Base-by-base conservation (phyloP, 2,329 filamentous ascomycete genomes). In the Penicillium sp. region DNA sequence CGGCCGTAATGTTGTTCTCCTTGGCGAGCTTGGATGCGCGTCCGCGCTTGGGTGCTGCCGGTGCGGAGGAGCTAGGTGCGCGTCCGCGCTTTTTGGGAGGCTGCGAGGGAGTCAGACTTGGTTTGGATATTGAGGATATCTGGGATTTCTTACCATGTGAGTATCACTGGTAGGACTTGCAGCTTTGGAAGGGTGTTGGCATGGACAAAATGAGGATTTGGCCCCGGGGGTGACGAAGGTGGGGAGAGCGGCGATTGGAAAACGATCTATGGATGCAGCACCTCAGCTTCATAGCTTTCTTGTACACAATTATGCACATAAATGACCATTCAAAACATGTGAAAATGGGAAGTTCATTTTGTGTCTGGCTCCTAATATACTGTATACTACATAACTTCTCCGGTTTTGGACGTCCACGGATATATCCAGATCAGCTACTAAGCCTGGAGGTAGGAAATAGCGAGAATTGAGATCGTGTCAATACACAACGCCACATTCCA, bases 11-110 rank as follows among this genome's bases (percentile, higher is more conserved):
- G 74, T 92, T 88, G 82, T 97, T 87, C 71, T 96, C 91, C 77
- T 93, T 93, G 31, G 93, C 93, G 67, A 97, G 90, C 75, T 92
- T 96, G 58, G 93, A 96, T 69, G 86, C 86, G 61, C 89, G 89
- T 55, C 69, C 60, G 65, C 73, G 75, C 61, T 72, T 76, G 12
- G 70, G 68, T 54, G 65, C 68, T n/a, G 72, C 62, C 56, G 65
- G 49, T 33, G 68, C 53, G 55, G 71, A 66, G 57, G 73, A 64
- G 60, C 62, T 60, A 55, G 68, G 49, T 53, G 66, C 55, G 50
- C 67, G 67, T 62, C 66, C 62, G 61, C 73, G 73, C 61, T 73
- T 75, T 62, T 73, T 76, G 55, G 72, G 73, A 58, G 68, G 75
- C 73, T 77, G 61, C 49, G 27, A 1, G 23, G 23, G n/a, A 0